Percentiles rank a stretch among this genome's conserved stretches.
Conservation (phyloP, 78 protist genomes). For the Pelomyxa schiedti region DNA sequence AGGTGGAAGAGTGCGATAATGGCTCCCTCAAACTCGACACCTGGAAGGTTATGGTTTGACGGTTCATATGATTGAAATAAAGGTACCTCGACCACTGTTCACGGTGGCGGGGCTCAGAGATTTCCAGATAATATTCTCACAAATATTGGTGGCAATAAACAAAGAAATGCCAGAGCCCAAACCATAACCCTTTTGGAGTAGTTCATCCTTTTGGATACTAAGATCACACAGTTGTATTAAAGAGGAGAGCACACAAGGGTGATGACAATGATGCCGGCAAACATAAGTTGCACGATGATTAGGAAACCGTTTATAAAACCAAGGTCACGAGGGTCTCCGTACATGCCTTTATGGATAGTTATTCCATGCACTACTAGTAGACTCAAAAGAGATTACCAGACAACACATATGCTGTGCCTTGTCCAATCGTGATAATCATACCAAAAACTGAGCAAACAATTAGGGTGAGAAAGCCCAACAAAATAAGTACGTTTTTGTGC, state of each 20-base stretch:
- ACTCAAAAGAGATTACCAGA: constrained; percentile 67
- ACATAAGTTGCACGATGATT: constrained; percentile 91
- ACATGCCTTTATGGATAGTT: too few relatives aligned
- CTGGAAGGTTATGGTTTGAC: neutral
- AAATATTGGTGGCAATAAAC: constrained; percentile 99
- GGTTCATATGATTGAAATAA: too few relatives aligned
- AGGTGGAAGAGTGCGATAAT: constrained; percentile 95
- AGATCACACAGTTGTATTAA: neutral
- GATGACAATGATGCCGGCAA: constrained; percentile 95
- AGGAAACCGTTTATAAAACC: constrained; percentile 83
- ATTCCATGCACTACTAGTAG: neutral
- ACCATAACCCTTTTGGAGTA: constrained; percentile 99
- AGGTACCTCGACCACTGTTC: constrained; percentile 93
- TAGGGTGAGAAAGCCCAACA: neutral
- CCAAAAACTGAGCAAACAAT: constrained; percentile 66
- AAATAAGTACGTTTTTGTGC: constrained; percentile 86
- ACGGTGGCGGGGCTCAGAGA: constrained; percentile 95
- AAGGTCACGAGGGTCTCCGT: constrained; percentile 88
- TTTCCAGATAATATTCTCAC: constrained; percentile 99
- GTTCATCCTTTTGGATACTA: constrained; percentile 78
- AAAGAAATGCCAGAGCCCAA: constrained; percentile 98
- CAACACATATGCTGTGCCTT: constrained; percentile 91
- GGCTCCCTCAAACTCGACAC: constrained; percentile 99
- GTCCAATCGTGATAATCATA: constrained; percentile 85
- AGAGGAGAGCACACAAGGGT: constrained; percentile 36